Evolutionary conservation across 441 rosid species (phyloP), one percentile per base, ranked within the genome.

Genomic region (Erodium moschatum): DNA sequence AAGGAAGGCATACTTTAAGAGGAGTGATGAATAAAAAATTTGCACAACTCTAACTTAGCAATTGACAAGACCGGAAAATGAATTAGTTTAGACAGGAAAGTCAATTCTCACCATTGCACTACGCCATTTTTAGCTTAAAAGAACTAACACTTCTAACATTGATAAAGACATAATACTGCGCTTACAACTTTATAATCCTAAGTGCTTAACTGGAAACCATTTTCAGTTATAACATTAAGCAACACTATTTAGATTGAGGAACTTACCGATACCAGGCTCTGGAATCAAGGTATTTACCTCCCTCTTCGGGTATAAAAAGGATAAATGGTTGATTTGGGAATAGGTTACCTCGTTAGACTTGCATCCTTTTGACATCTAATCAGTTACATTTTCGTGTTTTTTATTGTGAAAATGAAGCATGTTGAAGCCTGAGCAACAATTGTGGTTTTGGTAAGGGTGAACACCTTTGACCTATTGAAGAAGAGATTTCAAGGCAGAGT

Each of bases 1-100:
- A 58, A 46, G 27, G 61, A 13, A 65, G 33, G 19, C 46, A 40
- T 5, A 62, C 35, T 67, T 63, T 46, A 38, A 71, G 21, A 64
- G 69, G 16, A 60, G 38, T 29, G 33, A 20, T 27, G 9, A 33
- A 21, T 19, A 54, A 15, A 24, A 54, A 54, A 1, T 16, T 19
- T 19, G 10, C 9, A 18, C 8, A 44, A 44, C 50, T 44, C 11
- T 54, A 54, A 54, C 3, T 54, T 54, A 54, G 11, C 4, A 54
- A 54, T 54, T 54, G 24, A 18, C 61, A 54, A 15, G 6, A 15
- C 60, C n/a, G n/a, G 15, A 54, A 54, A 54, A 5, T 15, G 24
- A 54, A 54, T 54, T 54, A 1, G n/a, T 54, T 54, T 54, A 18
- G 61, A 7, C 20, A 54, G 58, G 58, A 50, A 15, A 50, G 58